These are phyloP conservation scores for Phlebiopsis flavidoalba DNA, from an alignment of 768 basidiomycete species.

Conservation along the genomic window DNA sequence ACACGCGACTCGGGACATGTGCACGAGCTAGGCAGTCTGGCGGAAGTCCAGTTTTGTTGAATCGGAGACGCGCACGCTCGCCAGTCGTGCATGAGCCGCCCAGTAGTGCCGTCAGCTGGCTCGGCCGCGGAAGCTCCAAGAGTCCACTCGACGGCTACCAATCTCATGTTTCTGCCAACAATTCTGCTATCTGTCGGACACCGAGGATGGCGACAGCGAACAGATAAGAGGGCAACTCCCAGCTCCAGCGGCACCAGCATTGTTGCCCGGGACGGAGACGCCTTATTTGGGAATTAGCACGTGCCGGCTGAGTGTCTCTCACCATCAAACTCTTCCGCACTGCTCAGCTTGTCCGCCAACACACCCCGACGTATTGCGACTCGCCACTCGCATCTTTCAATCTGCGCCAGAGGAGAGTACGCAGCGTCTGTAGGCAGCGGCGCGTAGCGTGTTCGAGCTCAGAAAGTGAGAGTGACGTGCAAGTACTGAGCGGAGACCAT, in stretches of 20 bases:
- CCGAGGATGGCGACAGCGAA: neutral
- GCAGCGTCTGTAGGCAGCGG: neutral
- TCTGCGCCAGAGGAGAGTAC: neutral
- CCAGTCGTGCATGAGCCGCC: neutral
- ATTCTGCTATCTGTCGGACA: neutral
- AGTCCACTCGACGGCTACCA: neutral
- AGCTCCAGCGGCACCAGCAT: too few relatives aligned
- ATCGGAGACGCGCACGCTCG: neutral
- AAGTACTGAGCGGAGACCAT: constrained; percentile 28
- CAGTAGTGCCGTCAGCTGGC: neutral
- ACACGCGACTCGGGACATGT: neutral
- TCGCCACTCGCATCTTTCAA: neutral
- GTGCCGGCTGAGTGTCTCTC: constrained; percentile 5
- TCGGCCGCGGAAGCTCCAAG: neutral
- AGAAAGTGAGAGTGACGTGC: constrained; percentile 3
- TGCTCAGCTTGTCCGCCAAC: constrained; percentile 11
- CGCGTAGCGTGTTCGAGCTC: neutral
- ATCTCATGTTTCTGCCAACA: neutral
- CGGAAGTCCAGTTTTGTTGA: neutral
- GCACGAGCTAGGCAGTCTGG: neutral
- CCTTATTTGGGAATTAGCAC: neutral
- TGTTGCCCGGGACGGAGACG: neutral
- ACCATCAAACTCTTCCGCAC: constrained; percentile 12
- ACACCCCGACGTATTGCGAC: constrained; percentile 4
- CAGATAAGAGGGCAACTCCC: neutral